Conservation (phyloP, 2,329 filamentous ascomycete species). For the Talaromyces amestolkiae region DNA sequence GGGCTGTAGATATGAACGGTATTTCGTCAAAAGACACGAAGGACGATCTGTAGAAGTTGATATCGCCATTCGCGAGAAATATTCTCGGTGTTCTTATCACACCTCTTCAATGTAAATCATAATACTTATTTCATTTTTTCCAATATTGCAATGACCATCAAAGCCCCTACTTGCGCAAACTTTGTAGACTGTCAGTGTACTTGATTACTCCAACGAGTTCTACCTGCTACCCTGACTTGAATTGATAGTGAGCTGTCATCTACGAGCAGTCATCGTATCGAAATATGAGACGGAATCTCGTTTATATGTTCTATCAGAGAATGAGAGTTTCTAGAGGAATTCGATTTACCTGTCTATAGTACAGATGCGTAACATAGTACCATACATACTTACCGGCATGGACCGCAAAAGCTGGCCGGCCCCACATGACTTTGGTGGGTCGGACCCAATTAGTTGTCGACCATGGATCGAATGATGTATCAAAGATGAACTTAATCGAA, state of each 20-base stretch:
- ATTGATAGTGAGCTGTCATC: neutral
- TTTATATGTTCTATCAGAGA: no score
- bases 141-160: neutral
- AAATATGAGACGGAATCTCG: neutral
- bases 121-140: neutral
- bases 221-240: neutral
- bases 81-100: neutral
- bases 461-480: neutral
- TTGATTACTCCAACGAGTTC: neutral
- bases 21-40: neutral
- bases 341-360: neutral
- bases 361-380: neutral
- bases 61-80: neutral
- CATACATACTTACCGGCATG: neutral
- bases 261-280: neutral
- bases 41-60: neutral
- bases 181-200: neutral
- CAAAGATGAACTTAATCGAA: neutral
- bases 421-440: neutral
- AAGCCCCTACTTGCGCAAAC: neutral
- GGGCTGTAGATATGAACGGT: conserved; percentile 22
- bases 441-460: neutral
- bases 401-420: neutral
- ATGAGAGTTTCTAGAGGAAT: no score
- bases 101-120: neutral